phyloP scores from a whole-genome alignment of 1,139 yeast genomes.

The Hansenula lynferdii region DNA sequence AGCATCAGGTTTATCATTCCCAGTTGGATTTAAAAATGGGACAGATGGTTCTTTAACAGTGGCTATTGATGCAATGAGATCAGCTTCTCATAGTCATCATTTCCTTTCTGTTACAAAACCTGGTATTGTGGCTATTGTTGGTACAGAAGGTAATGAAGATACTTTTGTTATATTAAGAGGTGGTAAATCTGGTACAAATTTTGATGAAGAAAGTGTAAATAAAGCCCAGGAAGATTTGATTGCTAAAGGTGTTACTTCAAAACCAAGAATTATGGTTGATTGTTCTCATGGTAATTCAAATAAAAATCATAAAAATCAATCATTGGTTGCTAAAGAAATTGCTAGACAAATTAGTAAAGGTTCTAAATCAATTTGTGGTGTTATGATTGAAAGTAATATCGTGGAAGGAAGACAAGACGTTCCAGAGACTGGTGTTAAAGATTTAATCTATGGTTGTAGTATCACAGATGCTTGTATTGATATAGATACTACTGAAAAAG shows the following conservation, averaged over 20 bases:
- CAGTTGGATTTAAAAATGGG: constrained; percentile 96
- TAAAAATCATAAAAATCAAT: constrained; percentile 90
- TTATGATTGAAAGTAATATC: constrained; percentile 93
- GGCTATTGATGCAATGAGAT: constrained; percentile 89
- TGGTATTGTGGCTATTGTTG: constrained; percentile 93
- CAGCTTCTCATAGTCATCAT: constrained; percentile 92
- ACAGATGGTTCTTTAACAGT: constrained; percentile 93
- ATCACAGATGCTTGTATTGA: constrained; percentile 96
- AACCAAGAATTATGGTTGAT: constrained; percentile 87
- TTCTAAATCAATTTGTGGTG: constrained; percentile 75
- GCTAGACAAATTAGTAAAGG: constrained; percentile 81
- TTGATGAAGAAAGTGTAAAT: constrained; percentile 66
- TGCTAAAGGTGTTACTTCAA: constrained; percentile 46
- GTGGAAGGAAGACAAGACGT: constrained; percentile 93
- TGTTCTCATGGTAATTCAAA: constrained; percentile 96
- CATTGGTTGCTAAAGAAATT: constrained; percentile 77
- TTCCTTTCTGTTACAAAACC: constrained; percentile 91
- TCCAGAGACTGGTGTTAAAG: constrained; percentile 68
- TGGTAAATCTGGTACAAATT: constrained; percentile 90
- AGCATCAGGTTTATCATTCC: constrained; percentile 94
- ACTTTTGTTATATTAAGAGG: constrained; percentile 93
- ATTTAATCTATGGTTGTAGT: constrained; percentile 83
- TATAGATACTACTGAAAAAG: constrained; percentile 78
- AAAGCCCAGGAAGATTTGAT: constrained; percentile 66
- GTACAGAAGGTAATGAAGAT: constrained; percentile 90